phyloP scores from a whole-genome alignment of 805 yeast genomes.

The Clavispora carvajalis region DNA sequence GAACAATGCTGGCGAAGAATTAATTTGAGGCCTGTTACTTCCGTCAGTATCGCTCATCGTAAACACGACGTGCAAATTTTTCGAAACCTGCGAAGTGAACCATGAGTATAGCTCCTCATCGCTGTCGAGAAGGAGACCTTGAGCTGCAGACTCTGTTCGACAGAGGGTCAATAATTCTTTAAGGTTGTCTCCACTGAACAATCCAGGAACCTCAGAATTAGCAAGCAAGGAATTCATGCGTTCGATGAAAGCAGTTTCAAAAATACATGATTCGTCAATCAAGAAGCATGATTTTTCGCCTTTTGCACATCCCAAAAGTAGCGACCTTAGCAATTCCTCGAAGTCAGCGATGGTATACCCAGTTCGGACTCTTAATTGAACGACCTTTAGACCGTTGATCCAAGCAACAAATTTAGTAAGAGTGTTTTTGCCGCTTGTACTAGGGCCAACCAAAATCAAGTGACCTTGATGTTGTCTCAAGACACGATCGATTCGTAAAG shows the following conservation, averaged over 20 bases:
- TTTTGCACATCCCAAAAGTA: constrained; percentile 41
- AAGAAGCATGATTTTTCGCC: constrained; percentile 67
- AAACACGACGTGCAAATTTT: constrained; percentile 77
- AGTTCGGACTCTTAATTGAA: constrained; percentile 53
- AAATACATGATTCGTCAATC: constrained; percentile 73
- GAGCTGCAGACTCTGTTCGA: constrained; percentile 48
- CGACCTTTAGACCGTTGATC: constrained; percentile 71
- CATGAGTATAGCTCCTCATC: constrained; percentile 67
- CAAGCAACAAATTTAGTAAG: constrained; percentile 80
- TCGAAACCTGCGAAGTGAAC: constrained; percentile 65
- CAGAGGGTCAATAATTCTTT: constrained; percentile 49
- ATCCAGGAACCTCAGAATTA: constrained; percentile 87
- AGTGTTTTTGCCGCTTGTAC: constrained; percentile 78
- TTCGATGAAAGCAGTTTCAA: constrained; percentile 77
- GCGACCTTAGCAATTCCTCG: constrained; percentile 53
- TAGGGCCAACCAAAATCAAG: constrained; percentile 74
- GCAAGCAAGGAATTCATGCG: constrained; percentile 92
- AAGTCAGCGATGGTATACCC: constrained; percentile 58
- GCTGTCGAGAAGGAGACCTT: constrained; percentile 61
- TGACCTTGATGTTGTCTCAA: constrained; percentile 87
- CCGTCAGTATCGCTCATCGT: constrained; percentile 49
- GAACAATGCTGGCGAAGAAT: constrained; percentile 82
- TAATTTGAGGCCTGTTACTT: constrained; percentile 38
- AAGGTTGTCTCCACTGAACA: constrained; percentile 73
- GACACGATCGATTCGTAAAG: constrained; percentile 75